phyloP scores from a whole-genome alignment of 805 yeast species.

The Candida succiphila region DNA sequence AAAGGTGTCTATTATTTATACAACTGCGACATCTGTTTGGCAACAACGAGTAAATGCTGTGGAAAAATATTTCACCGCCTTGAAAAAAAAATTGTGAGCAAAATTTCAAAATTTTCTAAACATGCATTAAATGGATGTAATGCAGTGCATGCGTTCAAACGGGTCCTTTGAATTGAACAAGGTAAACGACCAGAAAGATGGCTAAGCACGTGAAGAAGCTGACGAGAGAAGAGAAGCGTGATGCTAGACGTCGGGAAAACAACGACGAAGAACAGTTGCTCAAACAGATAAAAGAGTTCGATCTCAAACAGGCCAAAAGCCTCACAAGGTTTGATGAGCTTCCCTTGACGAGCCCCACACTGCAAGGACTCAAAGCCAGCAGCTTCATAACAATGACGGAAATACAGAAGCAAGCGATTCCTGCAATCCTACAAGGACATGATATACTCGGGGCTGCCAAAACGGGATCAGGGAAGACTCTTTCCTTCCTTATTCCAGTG shows the following conservation, averaged over 20 bases:
- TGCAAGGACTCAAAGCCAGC: slow-evolving; percentile 68
- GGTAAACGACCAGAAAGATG: too few species aligned
- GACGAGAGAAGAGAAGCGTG: slow-evolving; percentile 20
- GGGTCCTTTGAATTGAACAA: not conserved
- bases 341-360: slow-evolving; percentile 59
- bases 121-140: not conserved
- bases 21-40: too few species aligned
- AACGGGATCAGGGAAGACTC: slow-evolving; percentile 87
- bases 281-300: slow-evolving; percentile 46
- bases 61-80: not conserved
- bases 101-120: not conserved
- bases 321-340: slow-evolving; percentile 58
- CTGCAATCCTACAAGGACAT: slow-evolving; percentile 62
- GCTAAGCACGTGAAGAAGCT: slow-evolving; percentile 18
- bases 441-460: slow-evolving; percentile 84
- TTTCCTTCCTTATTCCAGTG: slow-evolving; percentile 78
- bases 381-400: slow-evolving; percentile 76
- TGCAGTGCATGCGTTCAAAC: not conserved
- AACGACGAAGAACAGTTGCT: slow-evolving; percentile 30
- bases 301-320: slow-evolving; percentile 24
- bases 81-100: not conserved
- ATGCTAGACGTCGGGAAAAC: slow-evolving; percentile 15
- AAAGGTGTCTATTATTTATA: too few species aligned
- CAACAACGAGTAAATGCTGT: too few species aligned
- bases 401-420: slow-evolving; percentile 74